phyloP scores from a whole-genome alignment of 2,329 filamentous ascomycete genomes.

The Botrytis deweyae region DNA sequence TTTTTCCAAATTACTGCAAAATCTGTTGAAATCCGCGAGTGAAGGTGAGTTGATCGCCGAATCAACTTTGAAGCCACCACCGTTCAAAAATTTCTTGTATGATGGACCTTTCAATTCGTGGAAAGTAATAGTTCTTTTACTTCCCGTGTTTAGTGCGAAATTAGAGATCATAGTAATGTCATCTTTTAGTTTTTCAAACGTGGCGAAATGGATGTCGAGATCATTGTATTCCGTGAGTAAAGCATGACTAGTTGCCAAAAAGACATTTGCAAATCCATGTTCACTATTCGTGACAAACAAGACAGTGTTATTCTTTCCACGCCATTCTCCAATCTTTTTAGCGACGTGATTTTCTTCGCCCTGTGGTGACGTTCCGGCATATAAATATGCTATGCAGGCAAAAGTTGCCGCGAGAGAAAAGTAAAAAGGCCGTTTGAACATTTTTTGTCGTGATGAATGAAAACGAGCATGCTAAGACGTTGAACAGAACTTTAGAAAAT shows the following conservation, averaged over 20 bases:
- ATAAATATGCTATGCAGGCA: conserved; percentile 4
- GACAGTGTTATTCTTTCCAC: conserved; percentile 32
- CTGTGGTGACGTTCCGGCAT: not conserved
- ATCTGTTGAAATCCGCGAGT: conserved; percentile 22
- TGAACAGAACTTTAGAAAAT: not conserved
- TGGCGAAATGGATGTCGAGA: conserved; percentile 45
- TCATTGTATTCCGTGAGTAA: conserved; percentile 39
- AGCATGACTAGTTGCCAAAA: conserved; percentile 44
- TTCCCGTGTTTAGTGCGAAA: not conserved
- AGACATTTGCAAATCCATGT: conserved; percentile 47
- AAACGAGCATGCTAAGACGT: not conserved
- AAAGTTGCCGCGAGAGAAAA: not conserved
- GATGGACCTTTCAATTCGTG: not conserved
- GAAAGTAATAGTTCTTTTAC: conserved; percentile 4
- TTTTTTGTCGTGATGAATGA: not conserved
- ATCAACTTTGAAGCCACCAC: not conserved
- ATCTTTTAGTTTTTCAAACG: conserved; percentile 41
- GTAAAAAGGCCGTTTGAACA: not conserved
- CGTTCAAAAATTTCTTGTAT: not conserved
- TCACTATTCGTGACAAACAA: conserved; percentile 47
- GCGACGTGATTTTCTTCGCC: not conserved
- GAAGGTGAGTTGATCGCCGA: not conserved
- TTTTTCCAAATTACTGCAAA: conserved; percentile 28
- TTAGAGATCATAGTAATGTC: conserved; percentile 32
- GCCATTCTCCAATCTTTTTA: not conserved